Percentiles rank a stretch among this genome's conserved stretches.
Evolutionary conservation across 179 eudicot genomes (phyloP).

Genomic region (Sideroxylon spinosum): DNA sequence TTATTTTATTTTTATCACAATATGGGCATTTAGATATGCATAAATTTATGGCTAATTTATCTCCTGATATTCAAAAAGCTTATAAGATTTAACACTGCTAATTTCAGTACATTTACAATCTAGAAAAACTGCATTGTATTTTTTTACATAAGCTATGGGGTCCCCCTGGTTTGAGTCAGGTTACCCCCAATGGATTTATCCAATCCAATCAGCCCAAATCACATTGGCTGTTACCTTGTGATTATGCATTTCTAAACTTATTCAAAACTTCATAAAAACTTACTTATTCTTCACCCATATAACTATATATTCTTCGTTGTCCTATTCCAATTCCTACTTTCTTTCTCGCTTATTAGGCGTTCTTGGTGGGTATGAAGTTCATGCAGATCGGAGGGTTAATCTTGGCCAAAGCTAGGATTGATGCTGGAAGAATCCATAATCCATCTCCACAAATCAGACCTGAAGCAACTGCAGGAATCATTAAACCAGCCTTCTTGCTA

Average conservation of each 20-base stretch:
- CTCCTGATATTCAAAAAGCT: too few species aligned
- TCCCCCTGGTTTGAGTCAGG: not conserved
- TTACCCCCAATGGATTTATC: too few species aligned
- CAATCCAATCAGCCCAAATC: not conserved
- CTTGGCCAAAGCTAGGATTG: conserved; percentile 55
- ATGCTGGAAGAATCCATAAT: conserved; percentile 71
- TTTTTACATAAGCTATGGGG: not conserved
- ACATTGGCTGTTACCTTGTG: not conserved
- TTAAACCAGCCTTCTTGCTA: conserved; percentile 43
- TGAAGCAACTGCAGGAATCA: conserved; percentile 88
- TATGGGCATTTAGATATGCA: not conserved
- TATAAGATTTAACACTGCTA: too few species aligned
- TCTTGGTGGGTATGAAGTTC: conserved; percentile 36
- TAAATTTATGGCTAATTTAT: too few species aligned
- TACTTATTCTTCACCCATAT: not conserved
- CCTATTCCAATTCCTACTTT: not conserved
- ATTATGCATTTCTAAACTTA: not conserved
- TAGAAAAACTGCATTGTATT: not conserved
- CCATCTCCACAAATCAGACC: conserved; percentile 91
- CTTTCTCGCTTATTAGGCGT: not conserved
- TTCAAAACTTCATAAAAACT: not conserved
- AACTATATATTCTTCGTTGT: not conserved
- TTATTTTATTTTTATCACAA: not conserved
- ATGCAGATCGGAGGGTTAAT: conserved; percentile 72
- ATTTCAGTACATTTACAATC: not conserved